Evolutionary conservation across 495 filamentous ascomycete species (phyloP).

Genomic region (Trichoderma asperelloides): DNA sequence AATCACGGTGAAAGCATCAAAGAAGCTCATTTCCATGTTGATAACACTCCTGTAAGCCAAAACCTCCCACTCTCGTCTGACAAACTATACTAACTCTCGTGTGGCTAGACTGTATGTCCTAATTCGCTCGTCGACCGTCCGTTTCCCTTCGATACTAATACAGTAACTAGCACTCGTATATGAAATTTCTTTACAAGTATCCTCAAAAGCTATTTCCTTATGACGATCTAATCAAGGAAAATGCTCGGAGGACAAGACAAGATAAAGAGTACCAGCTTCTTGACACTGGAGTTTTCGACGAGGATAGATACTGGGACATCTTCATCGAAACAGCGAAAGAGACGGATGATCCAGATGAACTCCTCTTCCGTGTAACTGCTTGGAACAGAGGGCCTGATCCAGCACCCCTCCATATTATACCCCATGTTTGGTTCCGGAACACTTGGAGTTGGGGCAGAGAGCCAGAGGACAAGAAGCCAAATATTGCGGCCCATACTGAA

Average conservation of each 20-base stretch:
- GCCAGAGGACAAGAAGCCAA: slow-evolving; percentile 61
- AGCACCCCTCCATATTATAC: slow-evolving; percentile 84
- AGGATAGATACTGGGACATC: slow-evolving; percentile 93
- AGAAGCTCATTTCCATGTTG: slow-evolving; percentile 90
- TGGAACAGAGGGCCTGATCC: slow-evolving; percentile 91
- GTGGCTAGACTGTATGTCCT: slow-evolving; percentile 34
- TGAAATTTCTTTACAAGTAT: slow-evolving; percentile 98
- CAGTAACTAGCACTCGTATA: slow-evolving; percentile 77
- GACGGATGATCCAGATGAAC: slow-evolving; percentile 74
- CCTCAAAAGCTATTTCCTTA: slow-evolving; percentile 89
- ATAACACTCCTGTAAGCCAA: slow-evolving; percentile 68
- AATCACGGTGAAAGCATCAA: slow-evolving; percentile 97
- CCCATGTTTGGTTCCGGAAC: slow-evolving; percentile 94
- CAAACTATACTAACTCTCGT: slow-evolving; percentile 17
- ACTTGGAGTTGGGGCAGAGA: slow-evolving; percentile 91
- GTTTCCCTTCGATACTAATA: slow-evolving; percentile 17
- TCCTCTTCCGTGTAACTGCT: slow-evolving; percentile 89
- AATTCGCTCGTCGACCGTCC: not conserved
- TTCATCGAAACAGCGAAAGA: slow-evolving; percentile 96
- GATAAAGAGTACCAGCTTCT: slow-evolving; percentile 87
- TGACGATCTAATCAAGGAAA: slow-evolving; percentile 74
- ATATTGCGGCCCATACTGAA: slow-evolving; percentile 52
- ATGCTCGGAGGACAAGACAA: slow-evolving; percentile 59
- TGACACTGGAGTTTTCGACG: slow-evolving; percentile 86
- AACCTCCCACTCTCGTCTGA: not conserved